Evolutionary conservation across 805 yeast species (phyloP), one percentile per base, ranked within the genome.

Genomic region (Ogataea kodamae): DNA sequence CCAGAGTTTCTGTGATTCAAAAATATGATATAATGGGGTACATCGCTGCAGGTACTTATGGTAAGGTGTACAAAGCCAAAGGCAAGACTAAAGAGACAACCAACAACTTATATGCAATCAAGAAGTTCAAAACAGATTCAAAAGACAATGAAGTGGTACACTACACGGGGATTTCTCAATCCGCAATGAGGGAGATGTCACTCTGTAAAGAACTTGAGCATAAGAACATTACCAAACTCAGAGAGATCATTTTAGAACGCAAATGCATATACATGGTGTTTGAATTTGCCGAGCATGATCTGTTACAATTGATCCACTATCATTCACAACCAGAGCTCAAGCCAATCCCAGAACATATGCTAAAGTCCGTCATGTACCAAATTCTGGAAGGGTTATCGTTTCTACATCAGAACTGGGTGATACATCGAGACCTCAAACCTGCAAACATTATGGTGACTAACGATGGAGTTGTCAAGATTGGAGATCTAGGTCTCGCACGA

Each of bases 1-100:
- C 73, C 9, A 62, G 96, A 33, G 69, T 75, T 18, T 78, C 84
- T 2, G 96, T 92, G 3, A 62, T 87, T n/a, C 80, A 81, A 33
- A 82, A 81, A 48, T 92, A 89, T 60, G 89, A 82, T 42, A 81
- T 92, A 40, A 62, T 88, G 11, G 98, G 98, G 0, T 92, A 92
- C 59, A 92, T 92, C 39, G 98, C 98, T 1, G 96, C 98, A 0
- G 98, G 98, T 23, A 92, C 98, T 0, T 92, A 92, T 59, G 98
- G 98, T 38, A 75, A 87, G 39, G 96, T 87, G 14, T 92, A 88
- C 65, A 90, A 92, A 55, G 97, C 97, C 6, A 73, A 74, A 42
- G 69, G 78, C 6, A 42, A 56, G 37, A 40, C 51, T 25, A 49
- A 45, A 24, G 38, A 35, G 37, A 48, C 30, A 54, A 54, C 45